These are phyloP conservation scores for Debaryomyces subglobosus DNA, from an alignment of 1,139 yeast genomes.

Conservation along the genomic window DNA sequence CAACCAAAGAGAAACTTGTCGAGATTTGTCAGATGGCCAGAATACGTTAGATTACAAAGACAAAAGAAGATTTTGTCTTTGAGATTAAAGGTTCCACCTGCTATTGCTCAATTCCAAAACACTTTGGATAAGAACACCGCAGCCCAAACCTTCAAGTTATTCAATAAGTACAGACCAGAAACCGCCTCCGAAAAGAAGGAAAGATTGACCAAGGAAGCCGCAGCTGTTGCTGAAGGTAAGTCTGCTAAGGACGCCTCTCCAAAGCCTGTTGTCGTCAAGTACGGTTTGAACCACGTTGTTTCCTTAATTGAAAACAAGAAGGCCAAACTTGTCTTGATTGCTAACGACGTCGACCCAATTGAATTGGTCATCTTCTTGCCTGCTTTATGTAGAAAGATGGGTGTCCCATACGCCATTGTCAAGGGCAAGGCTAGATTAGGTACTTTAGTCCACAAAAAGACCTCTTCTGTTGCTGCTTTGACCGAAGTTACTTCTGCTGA, in stretches of 20 bases:
- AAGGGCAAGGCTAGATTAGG: constrained; percentile 99
- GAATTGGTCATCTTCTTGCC: constrained; percentile 96
- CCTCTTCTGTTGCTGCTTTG: constrained; percentile 94
- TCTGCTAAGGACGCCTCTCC: constrained; percentile 92
- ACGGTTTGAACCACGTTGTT: constrained; percentile 98
- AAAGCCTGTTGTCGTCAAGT: constrained; percentile 94
- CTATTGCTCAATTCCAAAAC: constrained; percentile 93
- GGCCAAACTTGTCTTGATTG: constrained; percentile 94
- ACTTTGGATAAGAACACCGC: constrained; percentile 98
- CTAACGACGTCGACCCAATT: constrained; percentile 98
- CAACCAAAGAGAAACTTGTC: constrained; percentile 59
- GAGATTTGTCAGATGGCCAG: constrained; percentile 97
- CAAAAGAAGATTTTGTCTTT: constrained; percentile 93
- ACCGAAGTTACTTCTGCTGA: constrained; percentile 94
- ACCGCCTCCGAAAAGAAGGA: constrained; percentile 96
- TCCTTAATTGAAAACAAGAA: constrained; percentile 96
- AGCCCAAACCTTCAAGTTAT: constrained; percentile 91
- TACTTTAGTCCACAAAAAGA: constrained; percentile 95
- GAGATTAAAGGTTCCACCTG: constrained; percentile 99
- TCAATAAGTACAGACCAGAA: constrained; percentile 99
- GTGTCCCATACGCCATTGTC: constrained; percentile 97
- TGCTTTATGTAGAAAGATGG: constrained; percentile 98
- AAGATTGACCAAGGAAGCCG: constrained; percentile 98
- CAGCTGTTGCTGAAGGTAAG: constrained; percentile 98
- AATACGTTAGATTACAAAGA: constrained; percentile 86